Percentiles rank a stretch among this genome's conserved stretches.
These are phyloP conservation scores for Hypoxylon rubiginosum DNA, from an alignment of 2,329 filamentous ascomycete species.

Conservation along the genomic window DNA sequence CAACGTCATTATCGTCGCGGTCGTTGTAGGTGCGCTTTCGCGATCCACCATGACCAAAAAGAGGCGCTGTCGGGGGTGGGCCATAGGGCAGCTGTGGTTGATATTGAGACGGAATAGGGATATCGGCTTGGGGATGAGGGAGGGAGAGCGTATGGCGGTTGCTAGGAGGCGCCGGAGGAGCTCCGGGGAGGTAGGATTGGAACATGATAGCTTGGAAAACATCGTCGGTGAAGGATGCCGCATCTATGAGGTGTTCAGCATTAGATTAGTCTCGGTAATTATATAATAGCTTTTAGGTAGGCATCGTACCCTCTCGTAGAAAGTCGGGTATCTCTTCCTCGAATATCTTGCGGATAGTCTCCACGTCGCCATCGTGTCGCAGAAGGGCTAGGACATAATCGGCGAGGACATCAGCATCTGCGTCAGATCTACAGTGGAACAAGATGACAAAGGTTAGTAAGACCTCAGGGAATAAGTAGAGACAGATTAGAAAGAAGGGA, in stretches of 20 bases:
- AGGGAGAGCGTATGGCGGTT: conserved; percentile 33
- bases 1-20: conserved; percentile 59
- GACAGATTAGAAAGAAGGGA: conserved; percentile 1
- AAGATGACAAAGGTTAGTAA: conserved; percentile 24
- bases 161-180: conserved; percentile 58
- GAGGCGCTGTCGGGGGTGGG: conserved; percentile 20
- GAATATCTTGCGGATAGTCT: conserved; percentile 76
- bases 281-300: background rate
- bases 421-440: conserved; percentile 74
- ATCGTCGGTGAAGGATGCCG: conserved; percentile 75
- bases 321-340: conserved; percentile 82
- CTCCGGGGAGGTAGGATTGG: conserved; percentile 72
- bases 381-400: conserved; percentile 87
- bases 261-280: conserved; percentile 1
- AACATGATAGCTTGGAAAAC: conserved; percentile 75
- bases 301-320: conserved; percentile 71
- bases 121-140: conserved; percentile 22
- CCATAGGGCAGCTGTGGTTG: conserved; percentile 36
- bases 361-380: conserved; percentile 74
- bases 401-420: conserved; percentile 83
- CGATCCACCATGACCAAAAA: conserved; percentile 47
- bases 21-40: conserved; percentile 71
- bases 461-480: background rate
- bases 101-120: conserved; percentile 16
- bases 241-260: conserved; percentile 58